A percentile compares a stretch with the other conserved stretches of the same genome.
phyloP scores from a whole-genome alignment of 129 eudicot species.

The Mikania micrantha region DNA sequence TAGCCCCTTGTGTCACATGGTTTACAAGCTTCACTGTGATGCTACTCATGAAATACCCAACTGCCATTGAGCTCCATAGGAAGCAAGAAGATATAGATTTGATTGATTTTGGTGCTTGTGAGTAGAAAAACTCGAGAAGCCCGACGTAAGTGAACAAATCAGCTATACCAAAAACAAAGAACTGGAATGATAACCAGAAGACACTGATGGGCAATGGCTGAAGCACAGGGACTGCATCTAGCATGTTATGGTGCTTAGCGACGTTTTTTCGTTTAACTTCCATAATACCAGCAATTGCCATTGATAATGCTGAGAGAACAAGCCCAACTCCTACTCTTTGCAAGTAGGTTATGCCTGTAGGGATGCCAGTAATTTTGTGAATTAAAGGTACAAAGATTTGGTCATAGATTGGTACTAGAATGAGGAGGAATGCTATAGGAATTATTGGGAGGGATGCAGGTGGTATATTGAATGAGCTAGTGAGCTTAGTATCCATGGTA shows the following conservation, averaged over 20 bases:
- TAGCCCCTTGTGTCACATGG: slow-evolving; percentile 31
- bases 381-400: slow-evolving; percentile 37
- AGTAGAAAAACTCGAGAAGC: slow-evolving; percentile 56
- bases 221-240: slow-evolving; percentile 43
- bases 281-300: slow-evolving; percentile 53
- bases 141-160: slow-evolving; percentile 68
- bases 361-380: slow-evolving; percentile 41
- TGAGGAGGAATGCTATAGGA: slow-evolving; percentile 39
- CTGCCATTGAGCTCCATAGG: slow-evolving; percentile 61
- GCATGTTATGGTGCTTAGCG: slow-evolving; percentile 40
- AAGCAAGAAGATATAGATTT: slow-evolving; percentile 62
- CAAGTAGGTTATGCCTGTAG: slow-evolving; percentile 61
- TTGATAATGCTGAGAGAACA: slow-evolving; percentile 49
- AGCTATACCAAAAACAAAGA: slow-evolving; percentile 57
- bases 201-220: slow-evolving; percentile 58
- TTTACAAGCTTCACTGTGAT: slow-evolving; percentile 45
- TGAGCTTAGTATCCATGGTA: slow-evolving; percentile 56
- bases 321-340: slow-evolving; percentile 66
- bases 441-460: slow-evolving; percentile 60
- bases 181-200: slow-evolving; percentile 50
- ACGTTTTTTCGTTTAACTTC: slow-evolving; percentile 55
- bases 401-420: slow-evolving; percentile 49
- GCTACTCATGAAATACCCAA: slow-evolving; percentile 55
- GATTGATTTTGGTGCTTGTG: slow-evolving; percentile 43
- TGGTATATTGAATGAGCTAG: slow-evolving; percentile 44